These are phyloP conservation scores for Phytophthora lateralis DNA, from an alignment of 352 stramenopile genomes.

Conservation along the genomic window DNA sequence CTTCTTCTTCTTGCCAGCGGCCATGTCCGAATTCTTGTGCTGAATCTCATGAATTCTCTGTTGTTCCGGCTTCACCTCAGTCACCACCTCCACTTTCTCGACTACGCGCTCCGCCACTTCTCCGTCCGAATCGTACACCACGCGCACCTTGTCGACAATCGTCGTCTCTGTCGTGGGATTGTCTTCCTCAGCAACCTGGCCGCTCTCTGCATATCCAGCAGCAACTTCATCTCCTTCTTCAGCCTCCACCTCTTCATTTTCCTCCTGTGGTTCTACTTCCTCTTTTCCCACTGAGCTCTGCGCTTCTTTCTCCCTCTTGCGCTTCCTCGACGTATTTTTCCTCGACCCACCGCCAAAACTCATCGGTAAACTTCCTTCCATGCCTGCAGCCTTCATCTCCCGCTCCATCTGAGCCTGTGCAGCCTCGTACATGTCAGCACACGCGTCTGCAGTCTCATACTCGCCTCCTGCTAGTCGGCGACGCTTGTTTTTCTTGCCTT, in stretches of 20 bases:
- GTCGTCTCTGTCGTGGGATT: constrained; percentile 18
- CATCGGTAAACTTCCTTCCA: constrained; percentile 58
- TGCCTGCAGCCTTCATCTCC: constrained; percentile 65
- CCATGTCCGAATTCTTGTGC: constrained; percentile 18
- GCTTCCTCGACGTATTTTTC: constrained; percentile 27
- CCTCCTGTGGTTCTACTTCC: neutral
- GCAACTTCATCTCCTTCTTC: constrained; percentile 2
- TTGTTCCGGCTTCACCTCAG: constrained; percentile 10
- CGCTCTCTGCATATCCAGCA: neutral
- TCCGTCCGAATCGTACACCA: constrained; percentile 72
- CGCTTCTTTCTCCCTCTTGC: constrained; percentile 21
- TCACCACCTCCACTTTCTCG: constrained; percentile 43
- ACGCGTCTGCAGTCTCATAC: constrained; percentile 14
- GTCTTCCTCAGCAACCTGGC: constrained; percentile 1
- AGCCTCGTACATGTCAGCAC: constrained; percentile 53
- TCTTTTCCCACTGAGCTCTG: neutral
- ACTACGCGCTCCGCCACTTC: constrained; percentile 52
- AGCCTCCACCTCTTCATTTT: constrained; percentile 2
- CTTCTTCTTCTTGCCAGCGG: constrained; percentile 27
- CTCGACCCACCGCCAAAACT: constrained; percentile 48
- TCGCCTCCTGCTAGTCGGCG: constrained; percentile 11
- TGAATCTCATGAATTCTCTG: constrained; percentile 14
- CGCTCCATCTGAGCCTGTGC: constrained; percentile 56
- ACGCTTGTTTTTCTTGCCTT: constrained; percentile 42
- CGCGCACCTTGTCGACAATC: constrained; percentile 59